A percentile compares a stretch with the other conserved stretches of the same genome.
Conservation (phyloP, 1,284 basidiomycete species). For the Ceratobasidium sp. region DNA sequence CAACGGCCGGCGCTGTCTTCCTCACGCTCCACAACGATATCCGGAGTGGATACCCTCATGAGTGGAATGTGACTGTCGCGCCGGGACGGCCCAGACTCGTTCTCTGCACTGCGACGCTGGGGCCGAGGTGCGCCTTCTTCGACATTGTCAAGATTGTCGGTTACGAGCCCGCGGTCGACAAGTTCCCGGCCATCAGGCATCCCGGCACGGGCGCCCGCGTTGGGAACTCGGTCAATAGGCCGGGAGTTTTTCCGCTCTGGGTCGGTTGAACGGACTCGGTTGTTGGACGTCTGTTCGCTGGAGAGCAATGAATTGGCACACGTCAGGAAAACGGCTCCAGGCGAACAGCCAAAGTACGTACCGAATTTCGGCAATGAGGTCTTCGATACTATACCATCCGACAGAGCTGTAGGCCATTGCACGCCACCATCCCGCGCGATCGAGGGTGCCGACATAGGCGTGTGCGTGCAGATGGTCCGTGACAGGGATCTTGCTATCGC, state of each 20-base stretch:
- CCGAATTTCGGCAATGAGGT: constrained; percentile 81
- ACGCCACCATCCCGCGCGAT: constrained; percentile 75
- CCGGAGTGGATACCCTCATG: constrained; percentile 27
- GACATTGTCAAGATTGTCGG: constrained; percentile 3
- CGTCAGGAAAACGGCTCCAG: constrained; percentile 14
- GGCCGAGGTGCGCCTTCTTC: constrained; percentile 24
- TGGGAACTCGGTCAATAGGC: constrained; percentile 71
- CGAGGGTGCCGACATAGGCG: constrained; percentile 68
- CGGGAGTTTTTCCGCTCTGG: constrained; percentile 56
- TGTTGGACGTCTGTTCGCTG: constrained; percentile 75
- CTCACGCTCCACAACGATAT: constrained; percentile 29
- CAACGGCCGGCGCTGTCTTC: constrained; percentile 3
- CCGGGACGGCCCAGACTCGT: background rate
- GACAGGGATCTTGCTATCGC: constrained; percentile 74
- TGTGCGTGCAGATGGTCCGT: constrained; percentile 79
- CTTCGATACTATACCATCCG: constrained; percentile 77
- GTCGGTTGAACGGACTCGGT: constrained; percentile 74
- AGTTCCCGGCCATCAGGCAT: constrained; percentile 66
- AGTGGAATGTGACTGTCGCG: constrained; percentile 36
- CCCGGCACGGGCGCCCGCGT: constrained; percentile 70
- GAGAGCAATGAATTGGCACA: background rate
- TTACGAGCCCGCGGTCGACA: constrained; percentile 9
- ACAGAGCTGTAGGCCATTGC: constrained; percentile 67
- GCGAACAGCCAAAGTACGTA: constrained; percentile 49
- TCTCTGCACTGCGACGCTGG: constrained; percentile 17